Conservation (phyloP, 75 land plant genomes). For the Pinus albicaulis region DNA sequence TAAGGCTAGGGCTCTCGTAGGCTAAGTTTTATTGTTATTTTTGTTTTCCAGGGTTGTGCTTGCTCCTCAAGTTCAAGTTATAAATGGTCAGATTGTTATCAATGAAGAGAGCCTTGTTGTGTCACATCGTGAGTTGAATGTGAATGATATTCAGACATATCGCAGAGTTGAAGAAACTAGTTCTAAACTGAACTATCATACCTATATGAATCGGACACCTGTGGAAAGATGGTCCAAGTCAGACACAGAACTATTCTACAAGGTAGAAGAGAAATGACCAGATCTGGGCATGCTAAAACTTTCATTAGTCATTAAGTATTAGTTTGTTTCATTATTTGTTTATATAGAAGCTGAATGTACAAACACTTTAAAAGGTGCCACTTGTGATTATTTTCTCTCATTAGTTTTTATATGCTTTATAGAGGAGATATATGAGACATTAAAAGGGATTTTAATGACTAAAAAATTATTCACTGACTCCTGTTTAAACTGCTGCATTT, state of each 20-base stretch:
- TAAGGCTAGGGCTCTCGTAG: not conserved
- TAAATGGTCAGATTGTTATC: conserved; percentile 36
- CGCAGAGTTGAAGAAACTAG: conserved; percentile 37
- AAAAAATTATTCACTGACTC: not conserved
- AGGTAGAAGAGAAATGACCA: conserved; percentile 41
- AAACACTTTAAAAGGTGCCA: not conserved
- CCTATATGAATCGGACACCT: conserved; percentile 58
- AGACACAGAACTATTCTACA: conserved; percentile 85
- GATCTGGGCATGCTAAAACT: not conserved
- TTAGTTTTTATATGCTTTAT: not conserved
- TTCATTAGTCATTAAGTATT: no score
- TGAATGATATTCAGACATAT: conserved; percentile 25
- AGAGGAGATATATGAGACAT: conserved; percentile 11
- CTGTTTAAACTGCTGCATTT: conserved; percentile 1
- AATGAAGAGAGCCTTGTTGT: conserved; percentile 32
- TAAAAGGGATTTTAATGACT: not conserved
- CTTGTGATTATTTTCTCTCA: not conserved
- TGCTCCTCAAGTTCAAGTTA: conserved; percentile 36
- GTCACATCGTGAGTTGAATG: conserved; percentile 13
- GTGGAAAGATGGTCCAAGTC: conserved; percentile 59
- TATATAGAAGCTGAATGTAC: not conserved
- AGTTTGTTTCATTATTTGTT: not conserved
- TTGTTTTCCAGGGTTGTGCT: conserved; percentile 5
- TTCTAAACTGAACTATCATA: conserved; percentile 71
- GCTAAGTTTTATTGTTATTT: not conserved